Conservation (phyloP, 306 rosid genomes). For the Pueraria montana region DNA sequence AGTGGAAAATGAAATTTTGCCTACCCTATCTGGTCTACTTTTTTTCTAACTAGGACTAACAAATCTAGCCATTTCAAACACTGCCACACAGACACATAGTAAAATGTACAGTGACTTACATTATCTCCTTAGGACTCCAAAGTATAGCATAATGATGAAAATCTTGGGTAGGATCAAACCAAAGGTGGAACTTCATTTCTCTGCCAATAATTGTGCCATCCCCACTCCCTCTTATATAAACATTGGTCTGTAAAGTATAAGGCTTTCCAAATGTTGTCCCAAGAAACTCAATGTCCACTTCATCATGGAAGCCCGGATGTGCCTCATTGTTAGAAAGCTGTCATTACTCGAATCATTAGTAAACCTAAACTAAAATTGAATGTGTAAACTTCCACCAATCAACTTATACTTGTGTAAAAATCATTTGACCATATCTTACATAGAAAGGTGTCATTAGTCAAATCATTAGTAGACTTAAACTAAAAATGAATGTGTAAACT, state of each 20-base stretch:
- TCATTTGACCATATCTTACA: constrained; percentile 46
- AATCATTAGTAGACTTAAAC: background rate
- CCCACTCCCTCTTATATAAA: constrained; percentile 94
- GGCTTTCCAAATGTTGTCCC: constrained; percentile 99
- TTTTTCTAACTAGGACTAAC: constrained; percentile 17
- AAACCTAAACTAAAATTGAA: background rate
- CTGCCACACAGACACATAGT: background rate
- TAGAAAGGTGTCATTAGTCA: constrained; percentile 75
- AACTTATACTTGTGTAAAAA: background rate
- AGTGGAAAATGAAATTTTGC: constrained; percentile 32
- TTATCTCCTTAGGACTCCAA: constrained; percentile 88
- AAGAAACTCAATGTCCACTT: constrained; percentile 94
- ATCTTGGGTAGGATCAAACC: constrained; percentile 91
- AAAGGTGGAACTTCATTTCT: constrained; percentile 94
- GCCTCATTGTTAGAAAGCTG: constrained; percentile 97
- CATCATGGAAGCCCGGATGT: constrained; percentile 96
- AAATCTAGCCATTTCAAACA: background rate
- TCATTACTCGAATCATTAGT: constrained; percentile 40
- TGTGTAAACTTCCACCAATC: constrained; percentile 21
- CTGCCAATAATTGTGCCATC: constrained; percentile 90
- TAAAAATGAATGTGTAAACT: constrained; percentile 17
- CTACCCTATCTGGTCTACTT: background rate
- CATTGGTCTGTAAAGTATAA: constrained; percentile 92
- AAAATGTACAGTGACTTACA: constrained; percentile 59
- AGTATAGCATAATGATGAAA: constrained; percentile 94